Evolutionary conservation across 352 stramenopile species (phyloP).

Genomic region (Globisporangium takayamanum): DNA sequence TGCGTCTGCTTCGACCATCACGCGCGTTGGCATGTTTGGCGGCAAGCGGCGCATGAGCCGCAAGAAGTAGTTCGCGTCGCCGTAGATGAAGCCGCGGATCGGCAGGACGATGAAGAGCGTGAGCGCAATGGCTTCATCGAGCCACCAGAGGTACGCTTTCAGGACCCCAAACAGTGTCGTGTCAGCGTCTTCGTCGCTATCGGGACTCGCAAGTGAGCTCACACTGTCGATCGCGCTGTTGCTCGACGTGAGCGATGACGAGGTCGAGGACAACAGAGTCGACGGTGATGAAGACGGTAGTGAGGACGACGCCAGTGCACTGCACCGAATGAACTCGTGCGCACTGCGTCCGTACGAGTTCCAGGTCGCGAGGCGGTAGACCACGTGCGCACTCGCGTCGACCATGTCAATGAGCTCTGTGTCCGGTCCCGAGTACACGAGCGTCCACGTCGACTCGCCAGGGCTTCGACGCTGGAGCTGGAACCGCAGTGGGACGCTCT

Average conservation of each 20-base stretch:
- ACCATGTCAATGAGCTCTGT: constrained; percentile 70
- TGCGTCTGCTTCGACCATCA: constrained; percentile 58
- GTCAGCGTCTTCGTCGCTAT: constrained; percentile 9
- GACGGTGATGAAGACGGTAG: neutral
- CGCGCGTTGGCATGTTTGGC: constrained; percentile 75
- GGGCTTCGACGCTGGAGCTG: constrained; percentile 65
- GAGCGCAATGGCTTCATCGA: constrained; percentile 77
- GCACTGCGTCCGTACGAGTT: constrained; percentile 75
- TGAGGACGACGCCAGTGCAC: constrained; percentile 1
- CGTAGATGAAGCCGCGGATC: constrained; percentile 79
- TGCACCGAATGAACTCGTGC: constrained; percentile 53
- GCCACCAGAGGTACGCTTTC: constrained; percentile 77
- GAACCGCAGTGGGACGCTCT: constrained; percentile 48
- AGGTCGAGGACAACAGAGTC: too few relatives aligned
- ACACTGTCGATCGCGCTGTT: neutral
- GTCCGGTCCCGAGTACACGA: constrained; percentile 57
- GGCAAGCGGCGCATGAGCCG: constrained; percentile 58
- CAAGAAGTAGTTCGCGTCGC: constrained; percentile 70
- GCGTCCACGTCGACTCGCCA: constrained; percentile 44
- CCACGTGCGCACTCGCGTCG: constrained; percentile 40
- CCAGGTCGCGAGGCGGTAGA: constrained; percentile 76
- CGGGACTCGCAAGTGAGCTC: constrained; percentile 1
- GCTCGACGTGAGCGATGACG: neutral
- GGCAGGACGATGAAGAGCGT: constrained; percentile 69
- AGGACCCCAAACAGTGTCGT: constrained; percentile 33